Conservation (phyloP, 208 protist species). For the Trypanosoma congolense region DNA sequence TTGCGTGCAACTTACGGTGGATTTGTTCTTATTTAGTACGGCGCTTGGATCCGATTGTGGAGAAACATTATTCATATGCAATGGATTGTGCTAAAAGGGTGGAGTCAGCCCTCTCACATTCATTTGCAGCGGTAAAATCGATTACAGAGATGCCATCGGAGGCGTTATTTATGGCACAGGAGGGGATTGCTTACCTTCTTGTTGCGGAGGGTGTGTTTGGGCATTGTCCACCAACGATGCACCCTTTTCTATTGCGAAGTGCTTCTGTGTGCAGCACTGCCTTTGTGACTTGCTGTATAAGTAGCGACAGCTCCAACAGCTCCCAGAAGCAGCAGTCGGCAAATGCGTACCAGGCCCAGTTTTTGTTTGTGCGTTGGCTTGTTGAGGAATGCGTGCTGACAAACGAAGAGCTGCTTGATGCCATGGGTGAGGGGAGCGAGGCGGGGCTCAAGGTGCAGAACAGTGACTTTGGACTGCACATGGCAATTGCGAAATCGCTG, state of each 20-base stretch:
- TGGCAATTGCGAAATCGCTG: slow-evolving; percentile 31
- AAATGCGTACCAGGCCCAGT: slow-evolving; percentile 20
- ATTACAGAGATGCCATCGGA: slow-evolving; percentile 38
- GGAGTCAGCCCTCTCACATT: slow-evolving; percentile 14
- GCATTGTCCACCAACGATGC: slow-evolving; percentile 65
- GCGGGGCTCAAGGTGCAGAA: neutral
- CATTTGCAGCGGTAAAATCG: slow-evolving; percentile 24
- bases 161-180: slow-evolving; percentile 34
- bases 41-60: slow-evolving; percentile 37
- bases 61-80: slow-evolving; percentile 38
- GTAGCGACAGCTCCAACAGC: slow-evolving; percentile 23
- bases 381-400: slow-evolving; percentile 20
- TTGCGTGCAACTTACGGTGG: slow-evolving; percentile 69
- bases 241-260: slow-evolving; percentile 49
- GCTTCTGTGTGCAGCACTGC: neutral
- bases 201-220: slow-evolving; percentile 64
- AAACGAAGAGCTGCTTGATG: slow-evolving; percentile 23
- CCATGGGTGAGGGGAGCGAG: slow-evolving; percentile 3
- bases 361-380: slow-evolving; percentile 27
- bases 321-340: neutral
- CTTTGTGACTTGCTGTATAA: slow-evolving; percentile 26
- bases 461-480: slow-evolving; percentile 22
- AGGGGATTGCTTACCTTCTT: slow-evolving; percentile 59
- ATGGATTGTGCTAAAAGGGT: slow-evolving; percentile 11
- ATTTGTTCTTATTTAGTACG: slow-evolving; percentile 35